Percentiles rank a stretch among this genome's conserved stretches.
These are phyloP conservation scores for Yamadazyma sp. DNA, from an alignment of 1,139 yeast species.

Conservation along the genomic window DNA sequence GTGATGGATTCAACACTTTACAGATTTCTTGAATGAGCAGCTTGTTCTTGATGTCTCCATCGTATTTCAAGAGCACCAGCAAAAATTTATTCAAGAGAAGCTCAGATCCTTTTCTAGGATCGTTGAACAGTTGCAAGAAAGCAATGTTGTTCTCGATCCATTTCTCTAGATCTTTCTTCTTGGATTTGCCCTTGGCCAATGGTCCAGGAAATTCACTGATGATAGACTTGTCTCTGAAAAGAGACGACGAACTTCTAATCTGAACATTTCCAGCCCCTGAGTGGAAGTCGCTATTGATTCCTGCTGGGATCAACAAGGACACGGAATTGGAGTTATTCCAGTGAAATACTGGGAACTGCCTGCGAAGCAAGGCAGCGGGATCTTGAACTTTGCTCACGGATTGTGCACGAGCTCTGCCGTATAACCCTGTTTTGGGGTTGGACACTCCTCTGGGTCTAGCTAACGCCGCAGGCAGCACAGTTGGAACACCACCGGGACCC, in stretches of 20 bases:
- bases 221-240: constrained; percentile 22
- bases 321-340: constrained; percentile 55
- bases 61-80: constrained; percentile 24
- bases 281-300: constrained; percentile 10
- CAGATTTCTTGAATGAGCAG: constrained; percentile 29
- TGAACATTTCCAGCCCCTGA: constrained; percentile 16
- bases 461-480: no score
- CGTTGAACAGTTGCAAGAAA: constrained; percentile 7
- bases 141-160: constrained; percentile 45
- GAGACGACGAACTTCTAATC: constrained; percentile 18
- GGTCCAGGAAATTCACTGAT: constrained; percentile 61
- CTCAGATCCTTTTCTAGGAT: constrained; percentile 21
- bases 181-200: constrained; percentile 51
- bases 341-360: constrained; percentile 78
- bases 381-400: constrained; percentile 29
- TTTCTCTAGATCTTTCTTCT: constrained; percentile 62
- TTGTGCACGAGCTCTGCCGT: constrained; percentile 22
- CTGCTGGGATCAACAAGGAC: constrained; percentile 31
- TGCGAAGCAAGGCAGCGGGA: constrained; percentile 38
- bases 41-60: constrained; percentile 30
- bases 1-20: constrained; percentile 33
- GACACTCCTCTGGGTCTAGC: constrained; percentile 29
- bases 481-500: no score
- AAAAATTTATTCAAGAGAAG: constrained; percentile 32
- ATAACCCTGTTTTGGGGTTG: constrained; percentile 27